phyloP scores from a whole-genome alignment of 768 basidiomycete genomes.

The Rhizopogon vulgaris region DNA sequence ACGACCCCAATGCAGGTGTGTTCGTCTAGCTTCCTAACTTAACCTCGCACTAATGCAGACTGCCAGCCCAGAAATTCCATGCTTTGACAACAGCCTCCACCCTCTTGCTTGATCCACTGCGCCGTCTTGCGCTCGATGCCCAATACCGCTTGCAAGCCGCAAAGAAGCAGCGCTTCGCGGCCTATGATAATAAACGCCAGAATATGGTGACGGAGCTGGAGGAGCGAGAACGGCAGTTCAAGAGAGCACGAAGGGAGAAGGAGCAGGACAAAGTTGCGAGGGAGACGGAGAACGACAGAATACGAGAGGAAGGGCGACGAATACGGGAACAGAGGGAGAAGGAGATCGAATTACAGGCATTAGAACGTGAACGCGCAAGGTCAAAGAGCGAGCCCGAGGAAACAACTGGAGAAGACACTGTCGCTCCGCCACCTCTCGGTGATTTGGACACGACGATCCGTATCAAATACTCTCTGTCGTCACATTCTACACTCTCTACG shows the following conservation, averaged over 20 bases:
- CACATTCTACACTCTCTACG: slow-evolving; percentile 32
- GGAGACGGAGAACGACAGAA: slow-evolving; percentile 59
- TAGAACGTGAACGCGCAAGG: slow-evolving; percentile 30
- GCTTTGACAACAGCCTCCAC: slow-evolving; percentile 79
- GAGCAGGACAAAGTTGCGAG: slow-evolving; percentile 48
- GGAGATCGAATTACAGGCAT: slow-evolving; percentile 27
- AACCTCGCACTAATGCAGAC: slow-evolving; percentile 26
- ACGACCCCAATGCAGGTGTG: slow-evolving; percentile 74
- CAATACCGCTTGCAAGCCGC: slow-evolving; percentile 69
- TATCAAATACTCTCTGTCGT: slow-evolving; percentile 58
- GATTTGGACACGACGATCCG: slow-evolving; percentile 70
- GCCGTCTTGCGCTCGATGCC: slow-evolving; percentile 73
- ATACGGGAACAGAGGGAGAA: slow-evolving; percentile 63
- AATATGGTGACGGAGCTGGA: slow-evolving; percentile 73
- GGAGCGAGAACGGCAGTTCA: slow-evolving; percentile 69
- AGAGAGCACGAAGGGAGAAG: slow-evolving; percentile 62
- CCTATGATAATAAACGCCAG: slow-evolving; percentile 70
- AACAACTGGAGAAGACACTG: slow-evolving; percentile 30
- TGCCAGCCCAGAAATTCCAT: slow-evolving; percentile 70
- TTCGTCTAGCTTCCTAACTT: background rate
- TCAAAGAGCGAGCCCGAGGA: slow-evolving; percentile 19
- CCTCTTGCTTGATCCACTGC: slow-evolving; percentile 9
- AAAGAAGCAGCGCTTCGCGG: slow-evolving; percentile 60
- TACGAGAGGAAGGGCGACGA: slow-evolving; percentile 69
- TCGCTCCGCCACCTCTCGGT: slow-evolving; percentile 58